Conservation (phyloP, 2,329 filamentous ascomycete species). For the Calonectria naviculata region DNA sequence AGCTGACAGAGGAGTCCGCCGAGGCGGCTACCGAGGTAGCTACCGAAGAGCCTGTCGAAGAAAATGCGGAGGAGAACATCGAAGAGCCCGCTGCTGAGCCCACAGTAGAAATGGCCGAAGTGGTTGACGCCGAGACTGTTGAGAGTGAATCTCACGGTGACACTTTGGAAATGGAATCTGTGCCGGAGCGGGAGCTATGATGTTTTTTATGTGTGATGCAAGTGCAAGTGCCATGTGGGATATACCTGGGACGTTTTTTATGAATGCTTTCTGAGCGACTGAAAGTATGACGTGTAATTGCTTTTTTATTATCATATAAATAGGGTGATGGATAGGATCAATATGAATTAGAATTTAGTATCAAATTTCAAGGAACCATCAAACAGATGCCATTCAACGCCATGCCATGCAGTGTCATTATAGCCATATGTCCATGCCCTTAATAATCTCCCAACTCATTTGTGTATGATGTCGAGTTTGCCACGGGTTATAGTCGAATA, state of each 20-base stretch:
- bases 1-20: neutral
- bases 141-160: constrained; percentile 4
- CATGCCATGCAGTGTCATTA: constrained; percentile 11
- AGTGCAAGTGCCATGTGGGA: constrained; percentile 41
- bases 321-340: constrained; percentile 17
- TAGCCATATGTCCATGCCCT: constrained; percentile 5
- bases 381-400: constrained; percentile 16
- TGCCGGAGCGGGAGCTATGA: constrained; percentile 29
- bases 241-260: constrained; percentile 41
- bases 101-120: neutral
- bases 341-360: constrained; percentile 14
- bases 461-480: neutral
- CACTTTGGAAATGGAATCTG: constrained; percentile 12
- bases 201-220: constrained; percentile 37
- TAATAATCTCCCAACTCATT: neutral
- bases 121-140: neutral
- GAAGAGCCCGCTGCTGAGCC: neutral
- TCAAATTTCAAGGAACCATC: neutral
- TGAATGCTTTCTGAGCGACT: constrained; percentile 31
- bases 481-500: constrained; percentile 71
- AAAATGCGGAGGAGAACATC: no score
- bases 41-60: neutral
- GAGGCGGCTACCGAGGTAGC: neutral
- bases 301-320: constrained; percentile 26
- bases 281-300: constrained; percentile 34